Evolutionary conservation across 2,329 filamentous ascomycete genomes (phyloP), one percentile per base, ranked within the genome.

Genomic region (Beauveria asiatica): DNA sequence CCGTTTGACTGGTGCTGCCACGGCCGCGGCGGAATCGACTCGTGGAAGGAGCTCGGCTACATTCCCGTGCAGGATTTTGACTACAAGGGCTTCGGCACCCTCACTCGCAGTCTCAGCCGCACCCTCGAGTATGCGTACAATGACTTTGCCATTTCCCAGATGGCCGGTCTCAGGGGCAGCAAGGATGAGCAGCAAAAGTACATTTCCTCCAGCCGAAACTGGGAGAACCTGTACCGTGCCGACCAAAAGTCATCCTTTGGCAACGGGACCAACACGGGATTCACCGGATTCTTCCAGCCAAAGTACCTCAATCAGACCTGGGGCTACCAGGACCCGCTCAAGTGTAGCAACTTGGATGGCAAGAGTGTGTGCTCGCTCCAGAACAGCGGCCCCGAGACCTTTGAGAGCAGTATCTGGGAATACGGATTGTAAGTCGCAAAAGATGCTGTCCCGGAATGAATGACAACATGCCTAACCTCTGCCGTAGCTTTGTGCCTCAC

Each of bases 101-200:
- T 88, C 70, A 90, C 88, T 0, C 79, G 89, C 7, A 86, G 82
- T 63, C 81, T 92, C 27, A 90, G 85, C 1, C 79, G 89, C 8
- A 91, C 88, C 0, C 80, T 92, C 0, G 89, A 92, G 69, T 92
- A 92, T 69, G 83, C 86, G 7, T 92, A 92, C 71, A 84, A 92
- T 64, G 89, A 92, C 72, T 92, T 84, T 66, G 84, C 83, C 64
- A 85, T 89, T 59, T 77, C 84, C 0, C 76, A 83, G 51, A 81
- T 90, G 60, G 86, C 87, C 0, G 76, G 77, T 10, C 76, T 73
- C 0, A 69, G 89, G 44, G 83, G 82, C 1, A 77, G 81, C 13
- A 74, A 75, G 3, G 72, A 69, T 0, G 87, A 88, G 53, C 75
- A 78, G 25, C 76, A 81, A 55, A 86, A 81, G 67, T 91, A 90